phyloP scores from a whole-genome alignment of 2,329 filamentous ascomycete species.

The Cercospora sesami region DNA sequence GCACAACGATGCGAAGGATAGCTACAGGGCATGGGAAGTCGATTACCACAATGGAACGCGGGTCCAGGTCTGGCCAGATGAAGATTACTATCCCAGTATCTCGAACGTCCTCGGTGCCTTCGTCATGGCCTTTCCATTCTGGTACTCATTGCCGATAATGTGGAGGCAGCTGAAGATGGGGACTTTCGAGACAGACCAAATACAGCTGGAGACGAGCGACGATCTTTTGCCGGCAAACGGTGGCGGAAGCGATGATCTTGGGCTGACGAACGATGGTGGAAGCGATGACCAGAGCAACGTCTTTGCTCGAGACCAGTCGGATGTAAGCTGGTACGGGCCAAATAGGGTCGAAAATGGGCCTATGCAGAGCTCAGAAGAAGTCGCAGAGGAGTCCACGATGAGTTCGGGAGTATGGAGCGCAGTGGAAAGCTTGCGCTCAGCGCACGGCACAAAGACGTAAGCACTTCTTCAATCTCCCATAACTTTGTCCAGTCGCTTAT shows the following conservation, averaged over 20 bases:
- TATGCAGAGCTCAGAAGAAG: too few species aligned
- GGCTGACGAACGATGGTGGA: neutral
- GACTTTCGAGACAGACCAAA: neutral
- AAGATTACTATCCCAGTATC: neutral
- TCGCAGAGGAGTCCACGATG: neutral
- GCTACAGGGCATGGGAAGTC: neutral
- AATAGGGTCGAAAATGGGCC: neutral
- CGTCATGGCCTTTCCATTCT: neutral
- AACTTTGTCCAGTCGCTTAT: conserved; percentile 33
- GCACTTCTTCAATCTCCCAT: conserved; percentile 11
- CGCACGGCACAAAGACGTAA: neutral
- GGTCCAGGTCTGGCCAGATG: conserved; percentile 8
- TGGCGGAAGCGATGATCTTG: neutral
- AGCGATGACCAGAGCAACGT: neutral
- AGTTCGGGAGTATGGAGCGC: neutral
- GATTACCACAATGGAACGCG: neutral
- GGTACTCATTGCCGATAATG: conserved; percentile 9
- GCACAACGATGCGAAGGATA: neutral
- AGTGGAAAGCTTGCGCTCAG: neutral
- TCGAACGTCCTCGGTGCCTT: conserved; percentile 5
- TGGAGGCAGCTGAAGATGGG: conserved; percentile 9
- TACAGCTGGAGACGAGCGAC: neutral
- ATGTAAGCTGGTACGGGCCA: neutral
- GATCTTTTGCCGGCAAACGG: neutral
- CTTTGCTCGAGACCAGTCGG: neutral